A percentile compares a stretch with the other conserved stretches of the same genome.
phyloP scores from a whole-genome alignment of 345 rosid species.

The Hibiscus tridactylites region DNA sequence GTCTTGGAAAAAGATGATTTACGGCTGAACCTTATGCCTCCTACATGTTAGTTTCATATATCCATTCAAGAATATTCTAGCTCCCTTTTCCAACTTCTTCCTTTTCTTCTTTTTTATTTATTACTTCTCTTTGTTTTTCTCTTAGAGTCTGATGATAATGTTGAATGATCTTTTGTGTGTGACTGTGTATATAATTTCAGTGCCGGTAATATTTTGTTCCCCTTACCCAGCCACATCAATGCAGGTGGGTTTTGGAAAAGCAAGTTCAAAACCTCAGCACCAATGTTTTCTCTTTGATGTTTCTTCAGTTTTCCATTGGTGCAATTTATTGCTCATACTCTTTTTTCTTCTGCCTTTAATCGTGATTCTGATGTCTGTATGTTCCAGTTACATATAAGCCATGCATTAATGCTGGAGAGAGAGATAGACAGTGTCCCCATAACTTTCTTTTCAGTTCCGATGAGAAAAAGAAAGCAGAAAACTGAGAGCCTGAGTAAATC shows the following conservation, averaged over 20 bases:
- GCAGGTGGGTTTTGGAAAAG: slow-evolving; percentile 30
- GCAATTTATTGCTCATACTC: slow-evolving; percentile 23
- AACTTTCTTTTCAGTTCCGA: slow-evolving; percentile 12
- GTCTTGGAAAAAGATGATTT: too few species aligned
- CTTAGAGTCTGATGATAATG: slow-evolving; percentile 19
- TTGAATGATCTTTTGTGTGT: slow-evolving; percentile 24
- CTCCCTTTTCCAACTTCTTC: background rate
- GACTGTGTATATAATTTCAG: slow-evolving; percentile 32
- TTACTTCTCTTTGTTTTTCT: background rate
- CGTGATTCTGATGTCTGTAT: slow-evolving; percentile 25
- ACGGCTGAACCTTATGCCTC: too few species aligned
- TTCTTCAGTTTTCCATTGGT: slow-evolving; percentile 17
- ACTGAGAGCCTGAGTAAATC: slow-evolving; percentile 16
- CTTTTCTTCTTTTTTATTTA: background rate
- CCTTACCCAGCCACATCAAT: slow-evolving; percentile 21
- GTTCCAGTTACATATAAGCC: slow-evolving; percentile 22
- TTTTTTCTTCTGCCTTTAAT: slow-evolving; percentile 3
- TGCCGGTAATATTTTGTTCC: slow-evolving; percentile 23
- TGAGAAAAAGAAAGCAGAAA: slow-evolving; percentile 3
- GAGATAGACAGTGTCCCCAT: slow-evolving; percentile 11
- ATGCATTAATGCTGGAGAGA: slow-evolving; percentile 25
- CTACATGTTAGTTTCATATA: too few species aligned
- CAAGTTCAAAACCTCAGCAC: slow-evolving; percentile 20
- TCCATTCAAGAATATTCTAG: too few species aligned
- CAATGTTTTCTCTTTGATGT: too few species aligned